A percentile compares a stretch with the other conserved stretches of the same genome.
Evolutionary conservation across 352 stramenopile species (phyloP).

Genomic region (Pythium chondricola): DNA sequence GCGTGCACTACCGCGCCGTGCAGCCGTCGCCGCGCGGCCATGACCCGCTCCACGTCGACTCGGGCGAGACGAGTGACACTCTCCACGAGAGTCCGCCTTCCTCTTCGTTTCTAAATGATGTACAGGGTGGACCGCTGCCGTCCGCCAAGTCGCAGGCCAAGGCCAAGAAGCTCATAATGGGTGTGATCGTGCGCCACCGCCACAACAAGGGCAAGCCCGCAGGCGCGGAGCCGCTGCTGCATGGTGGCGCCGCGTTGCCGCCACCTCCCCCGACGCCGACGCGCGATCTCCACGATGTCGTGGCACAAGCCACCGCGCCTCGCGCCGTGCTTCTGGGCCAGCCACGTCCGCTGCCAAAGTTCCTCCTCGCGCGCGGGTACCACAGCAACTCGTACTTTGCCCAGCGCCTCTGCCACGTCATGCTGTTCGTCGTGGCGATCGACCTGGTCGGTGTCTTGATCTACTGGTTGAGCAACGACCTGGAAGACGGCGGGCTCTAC

Average conservation of each 20-base stretch:
- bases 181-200: constrained; percentile 8
- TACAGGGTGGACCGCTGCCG: no score
- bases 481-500: constrained; percentile 42
- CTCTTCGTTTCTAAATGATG: no score
- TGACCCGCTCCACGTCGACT: no score
- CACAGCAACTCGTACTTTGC: constrained; percentile 79
- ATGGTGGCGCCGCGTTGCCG: no score
- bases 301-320: constrained; percentile 11
- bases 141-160: neutral
- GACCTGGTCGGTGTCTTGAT: constrained; percentile 32
- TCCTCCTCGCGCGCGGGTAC: constrained; percentile 45
- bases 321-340: constrained; percentile 21
- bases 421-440: constrained; percentile 35
- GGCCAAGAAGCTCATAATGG: constrained; percentile 1
- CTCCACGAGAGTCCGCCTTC: constrained; percentile 21
- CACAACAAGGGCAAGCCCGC: constrained; percentile 8
- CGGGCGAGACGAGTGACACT: constrained; percentile 14
- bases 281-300: constrained; percentile 18
- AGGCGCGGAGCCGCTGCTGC: no score
- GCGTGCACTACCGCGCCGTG: no score
- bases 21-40: no score
- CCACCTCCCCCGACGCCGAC: constrained; percentile 16
- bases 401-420: constrained; percentile 42
- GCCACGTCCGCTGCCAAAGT: constrained; percentile 30
- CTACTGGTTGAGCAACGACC: constrained; percentile 34